Percentiles rank a stretch among this genome's conserved stretches.
Evolutionary conservation across 2,329 filamentous ascomycete species (phyloP).

Genomic region (Penicillium verrucosum): DNA sequence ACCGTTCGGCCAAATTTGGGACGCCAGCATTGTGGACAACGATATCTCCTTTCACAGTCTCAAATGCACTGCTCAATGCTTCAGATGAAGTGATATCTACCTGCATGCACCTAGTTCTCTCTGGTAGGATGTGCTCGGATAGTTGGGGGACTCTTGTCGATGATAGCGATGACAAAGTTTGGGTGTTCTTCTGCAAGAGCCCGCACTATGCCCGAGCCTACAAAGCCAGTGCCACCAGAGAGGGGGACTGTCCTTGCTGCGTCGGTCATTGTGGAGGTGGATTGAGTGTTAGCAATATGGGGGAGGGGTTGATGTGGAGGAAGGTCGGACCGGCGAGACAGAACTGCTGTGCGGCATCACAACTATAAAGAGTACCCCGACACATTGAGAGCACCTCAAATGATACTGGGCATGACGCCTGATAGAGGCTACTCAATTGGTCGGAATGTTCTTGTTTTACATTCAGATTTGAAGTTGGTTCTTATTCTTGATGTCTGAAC

Average conservation of each 20-base stretch:
- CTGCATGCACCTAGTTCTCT: constrained; percentile 25
- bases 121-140: constrained; percentile 27
- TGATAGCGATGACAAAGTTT: constrained; percentile 35
- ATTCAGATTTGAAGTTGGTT: neutral
- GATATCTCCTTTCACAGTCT: constrained; percentile 44
- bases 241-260: constrained; percentile 31
- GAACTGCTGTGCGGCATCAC: neutral
- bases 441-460: neutral
- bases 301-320: neutral
- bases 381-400: neutral
- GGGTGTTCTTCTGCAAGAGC: constrained; percentile 38
- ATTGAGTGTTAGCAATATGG: neutral
- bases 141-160: constrained; percentile 35
- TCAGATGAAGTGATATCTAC: constrained; percentile 34
- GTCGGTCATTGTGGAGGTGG: constrained; percentile 10
- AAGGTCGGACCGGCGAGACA: neutral
- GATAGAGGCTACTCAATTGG: neutral
- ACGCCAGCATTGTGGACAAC: constrained; percentile 56
- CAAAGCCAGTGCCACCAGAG: constrained; percentile 41
- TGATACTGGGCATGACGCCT: neutral
- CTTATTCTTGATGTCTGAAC: neutral
- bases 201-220: constrained; percentile 39
- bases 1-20: constrained; percentile 39
- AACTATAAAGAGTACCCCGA: neutral
- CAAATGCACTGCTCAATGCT: constrained; percentile 36